Base-by-base conservation (phyloP, 2,329 filamentous ascomycete genomes). In the Cladosporium halotolerans region DNA sequence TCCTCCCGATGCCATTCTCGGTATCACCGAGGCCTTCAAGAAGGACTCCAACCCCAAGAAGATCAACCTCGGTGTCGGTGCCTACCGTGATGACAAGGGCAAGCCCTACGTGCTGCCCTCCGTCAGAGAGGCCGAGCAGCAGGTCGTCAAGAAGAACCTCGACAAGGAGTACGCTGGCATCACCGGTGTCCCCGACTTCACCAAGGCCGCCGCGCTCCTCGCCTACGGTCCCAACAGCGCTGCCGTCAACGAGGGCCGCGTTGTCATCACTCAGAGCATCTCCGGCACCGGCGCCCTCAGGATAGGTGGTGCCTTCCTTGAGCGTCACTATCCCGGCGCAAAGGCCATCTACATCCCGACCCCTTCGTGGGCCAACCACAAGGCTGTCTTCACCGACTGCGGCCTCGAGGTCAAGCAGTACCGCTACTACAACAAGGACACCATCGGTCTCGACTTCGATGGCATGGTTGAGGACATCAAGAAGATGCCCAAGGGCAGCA, bases 91-190 rank as follows among this genome's bases (percentile, higher is more conserved):
- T 72, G 91, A 97, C 80, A 80, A 89, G 76, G 93, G 93, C 75
- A 96, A 97, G 82, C 93, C 93, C 57, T 97, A 92, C 73, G 92
- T 99, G 59, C 87, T 99, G 58, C 92, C 92, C 56, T 96, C 92
- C 45, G 93, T 99, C 57, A 85, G 84, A 70, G 76, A 86, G 66
- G 93, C 92, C 57, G 93, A 97, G 81, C 79, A 89, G 73, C 89
- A 89, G 78, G 82, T 96, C 59, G 79, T 96, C 58, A 76, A 85
- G 50, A 78, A 82, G 61, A 81, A 83, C 66, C 72, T 93, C 67
- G 93, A 97, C 82, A 96, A 97, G 81, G 93, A 97, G 76, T 97
- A 97, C 73, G 89, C 92, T 61, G 90, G 89, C 72, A 99, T 99
- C 76, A 97, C 93, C 45, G 93, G 93, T 79, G 82, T 97, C 43